Percentiles rank a stretch among this genome's conserved stretches.
Evolutionary conservation across 2,329 filamentous ascomycete genomes (phyloP).

Genomic region (Seiridium cupressi): DNA sequence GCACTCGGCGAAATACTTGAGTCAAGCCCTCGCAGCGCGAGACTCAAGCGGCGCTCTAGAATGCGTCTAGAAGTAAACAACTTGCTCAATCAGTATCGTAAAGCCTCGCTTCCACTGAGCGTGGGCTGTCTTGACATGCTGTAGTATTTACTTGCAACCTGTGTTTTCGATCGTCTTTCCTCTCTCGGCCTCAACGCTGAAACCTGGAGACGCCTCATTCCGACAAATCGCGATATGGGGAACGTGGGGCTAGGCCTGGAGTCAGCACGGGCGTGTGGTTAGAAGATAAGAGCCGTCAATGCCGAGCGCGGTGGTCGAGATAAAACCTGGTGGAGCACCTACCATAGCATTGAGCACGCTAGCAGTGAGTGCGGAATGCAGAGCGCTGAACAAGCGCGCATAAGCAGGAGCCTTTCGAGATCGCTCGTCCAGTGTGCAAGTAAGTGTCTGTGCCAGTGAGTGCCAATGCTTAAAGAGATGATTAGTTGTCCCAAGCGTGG

Average conservation of each 20-base stretch:
- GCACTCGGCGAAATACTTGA: slow-evolving; percentile 2
- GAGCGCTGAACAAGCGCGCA: background rate
- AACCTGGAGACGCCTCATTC: slow-evolving; percentile 1
- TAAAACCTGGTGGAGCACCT: background rate
- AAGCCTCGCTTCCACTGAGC: no score
- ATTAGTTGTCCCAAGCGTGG: no score
- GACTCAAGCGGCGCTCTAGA: background rate
- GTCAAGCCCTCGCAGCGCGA: background rate
- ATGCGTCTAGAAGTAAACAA: background rate
- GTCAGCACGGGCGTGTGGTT: slow-evolving; percentile 12
- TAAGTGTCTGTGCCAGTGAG: no score
- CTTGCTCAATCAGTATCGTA: background rate
- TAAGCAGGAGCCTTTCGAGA: background rate
- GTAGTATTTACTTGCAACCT: no score
- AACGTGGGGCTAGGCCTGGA: slow-evolving; percentile 23
- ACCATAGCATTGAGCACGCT: slow-evolving; percentile 5
- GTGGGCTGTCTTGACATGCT: no score
- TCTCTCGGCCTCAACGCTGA: background rate
- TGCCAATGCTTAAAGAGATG: no score
- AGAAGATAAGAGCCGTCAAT: slow-evolving; percentile 24
- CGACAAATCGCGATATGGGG: slow-evolving; percentile 22
- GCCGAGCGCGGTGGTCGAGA: background rate
- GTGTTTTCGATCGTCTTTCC: background rate
- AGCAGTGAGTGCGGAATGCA: background rate
- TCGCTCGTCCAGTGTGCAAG: no score